These are phyloP conservation scores for Isabelozyma heimii DNA, from an alignment of 805 yeast species.

Conservation along the genomic window DNA sequence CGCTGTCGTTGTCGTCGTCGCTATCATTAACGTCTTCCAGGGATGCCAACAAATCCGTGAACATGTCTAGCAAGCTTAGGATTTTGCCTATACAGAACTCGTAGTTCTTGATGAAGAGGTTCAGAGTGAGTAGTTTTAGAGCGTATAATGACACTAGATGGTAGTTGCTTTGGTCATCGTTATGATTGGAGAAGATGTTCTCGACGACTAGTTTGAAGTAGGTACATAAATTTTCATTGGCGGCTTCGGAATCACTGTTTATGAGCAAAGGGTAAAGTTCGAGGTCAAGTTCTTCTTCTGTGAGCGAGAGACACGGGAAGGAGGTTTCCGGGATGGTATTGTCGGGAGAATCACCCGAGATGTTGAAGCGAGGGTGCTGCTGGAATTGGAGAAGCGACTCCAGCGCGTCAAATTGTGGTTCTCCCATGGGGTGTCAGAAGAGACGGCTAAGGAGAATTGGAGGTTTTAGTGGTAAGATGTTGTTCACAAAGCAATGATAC, in stretches of 20 bases:
- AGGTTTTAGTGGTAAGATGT: not conserved
- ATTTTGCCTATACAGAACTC: conserved; percentile 36
- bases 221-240: conserved; percentile 35
- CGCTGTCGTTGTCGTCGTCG: conserved; percentile 14
- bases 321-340: conserved; percentile 4
- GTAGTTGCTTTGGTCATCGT: conserved; percentile 14
- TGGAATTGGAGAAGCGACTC: not conserved
- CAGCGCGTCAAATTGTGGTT: not conserved
- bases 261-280: conserved; percentile 20
- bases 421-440: not conserved
- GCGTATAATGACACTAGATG: conserved; percentile 32
- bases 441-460: not conserved
- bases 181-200: conserved; percentile 14
- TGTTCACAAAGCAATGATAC: not conserved
- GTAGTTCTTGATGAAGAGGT: conserved; percentile 36
- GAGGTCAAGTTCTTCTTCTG: conserved; percentile 1
- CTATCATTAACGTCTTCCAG: conserved; percentile 6
- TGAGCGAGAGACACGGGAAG: conserved; percentile 3
- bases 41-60: conserved; percentile 13
- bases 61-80: conserved; percentile 27
- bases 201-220: conserved; percentile 34
- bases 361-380: not conserved
- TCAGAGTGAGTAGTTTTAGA: conserved; percentile 33
- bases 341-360: not conserved
- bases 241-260: conserved; percentile 37